Evolutionary conservation across 2,329 filamentous ascomycete genomes (phyloP).

Genomic region (Exophiala spinifera): DNA sequence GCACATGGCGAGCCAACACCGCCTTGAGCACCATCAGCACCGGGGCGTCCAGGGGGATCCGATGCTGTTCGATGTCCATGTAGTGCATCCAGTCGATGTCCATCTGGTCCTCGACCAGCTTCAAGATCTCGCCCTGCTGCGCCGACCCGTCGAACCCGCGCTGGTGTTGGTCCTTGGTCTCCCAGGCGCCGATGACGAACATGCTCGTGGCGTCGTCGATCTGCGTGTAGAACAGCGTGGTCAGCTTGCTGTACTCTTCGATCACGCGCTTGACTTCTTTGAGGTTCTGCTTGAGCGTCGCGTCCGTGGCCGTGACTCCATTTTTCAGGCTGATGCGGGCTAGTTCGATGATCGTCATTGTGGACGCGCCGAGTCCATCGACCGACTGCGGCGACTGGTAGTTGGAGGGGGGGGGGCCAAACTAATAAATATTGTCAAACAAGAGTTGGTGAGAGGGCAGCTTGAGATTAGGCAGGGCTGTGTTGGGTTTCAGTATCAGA

Average conservation of each 20-base stretch:
- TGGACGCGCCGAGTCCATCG: neutral
- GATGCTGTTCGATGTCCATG: constrained; percentile 17
- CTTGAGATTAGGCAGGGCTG: too few relatives aligned
- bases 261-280: constrained; percentile 22
- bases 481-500: too few relatives aligned
- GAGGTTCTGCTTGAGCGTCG: constrained; percentile 16
- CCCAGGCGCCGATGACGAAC: constrained; percentile 23
- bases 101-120: constrained; percentile 22
- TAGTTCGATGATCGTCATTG: constrained; percentile 23
- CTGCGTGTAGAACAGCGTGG: constrained; percentile 19
- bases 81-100: constrained; percentile 24
- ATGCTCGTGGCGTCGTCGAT: constrained; percentile 18
- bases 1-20: constrained; percentile 6
- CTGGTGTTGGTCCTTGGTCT: constrained; percentile 18
- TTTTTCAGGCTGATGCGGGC: constrained; percentile 19
- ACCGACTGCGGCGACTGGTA: too few relatives aligned
- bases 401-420: too few relatives aligned
- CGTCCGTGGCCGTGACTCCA: constrained; percentile 14
- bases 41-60: constrained; percentile 15
- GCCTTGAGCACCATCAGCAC: constrained; percentile 15
- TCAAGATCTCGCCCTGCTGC: constrained; percentile 16
- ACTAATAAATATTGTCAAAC: too few relatives aligned
- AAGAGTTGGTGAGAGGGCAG: too few relatives aligned
- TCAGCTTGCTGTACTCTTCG: constrained; percentile 21
- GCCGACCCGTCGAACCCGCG: constrained; percentile 19